Evolutionary conservation across 805 yeast genomes (phyloP).

Genomic region (Candida succiphila): DNA sequence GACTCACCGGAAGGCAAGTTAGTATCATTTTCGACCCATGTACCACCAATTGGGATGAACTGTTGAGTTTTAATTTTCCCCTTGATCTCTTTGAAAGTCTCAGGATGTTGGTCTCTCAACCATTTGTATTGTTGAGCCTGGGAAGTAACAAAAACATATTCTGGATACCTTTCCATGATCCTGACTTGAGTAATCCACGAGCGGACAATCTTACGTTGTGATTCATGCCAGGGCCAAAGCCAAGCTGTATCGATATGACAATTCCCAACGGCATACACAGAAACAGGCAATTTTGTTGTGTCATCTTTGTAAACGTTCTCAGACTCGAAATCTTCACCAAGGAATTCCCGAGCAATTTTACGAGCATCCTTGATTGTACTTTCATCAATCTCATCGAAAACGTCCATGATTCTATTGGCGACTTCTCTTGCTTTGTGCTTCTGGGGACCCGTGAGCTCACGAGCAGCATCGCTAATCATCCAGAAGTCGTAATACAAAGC

Average conservation of each 20-base stretch:
- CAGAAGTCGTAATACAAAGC: constrained; percentile 73
- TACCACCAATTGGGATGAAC: constrained; percentile 89
- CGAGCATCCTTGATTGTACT: constrained; percentile 53
- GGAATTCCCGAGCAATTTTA: constrained; percentile 45
- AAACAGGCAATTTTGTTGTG: constrained; percentile 27
- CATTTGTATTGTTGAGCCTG: constrained; percentile 95
- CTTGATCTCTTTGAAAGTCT: constrained; percentile 52
- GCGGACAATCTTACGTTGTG: constrained; percentile 83
- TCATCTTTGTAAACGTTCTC: constrained; percentile 49
- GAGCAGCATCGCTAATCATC: constrained; percentile 84
- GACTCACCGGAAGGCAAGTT: constrained; percentile 95
- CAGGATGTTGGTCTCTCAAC: constrained; percentile 83
- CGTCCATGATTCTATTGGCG: constrained; percentile 76
- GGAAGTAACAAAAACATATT: constrained; percentile 87
- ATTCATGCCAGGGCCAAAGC: constrained; percentile 99
- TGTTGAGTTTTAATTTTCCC: constrained; percentile 61
- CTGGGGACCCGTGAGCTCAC: constrained; percentile 80
- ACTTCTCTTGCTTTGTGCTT: constrained; percentile 72
- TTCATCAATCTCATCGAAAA: constrained; percentile 65
- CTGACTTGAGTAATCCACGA: constrained; percentile 93
- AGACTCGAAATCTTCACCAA: constrained; percentile 60
- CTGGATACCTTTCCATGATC: constrained; percentile 80
- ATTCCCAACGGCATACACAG: constrained; percentile 83
- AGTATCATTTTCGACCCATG: constrained; percentile 98
- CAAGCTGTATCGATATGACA: constrained; percentile 98